These are phyloP conservation scores for Diplogelasinospora grovesii DNA, from an alignment of 495 filamentous ascomycete species.

Conservation along the genomic window DNA sequence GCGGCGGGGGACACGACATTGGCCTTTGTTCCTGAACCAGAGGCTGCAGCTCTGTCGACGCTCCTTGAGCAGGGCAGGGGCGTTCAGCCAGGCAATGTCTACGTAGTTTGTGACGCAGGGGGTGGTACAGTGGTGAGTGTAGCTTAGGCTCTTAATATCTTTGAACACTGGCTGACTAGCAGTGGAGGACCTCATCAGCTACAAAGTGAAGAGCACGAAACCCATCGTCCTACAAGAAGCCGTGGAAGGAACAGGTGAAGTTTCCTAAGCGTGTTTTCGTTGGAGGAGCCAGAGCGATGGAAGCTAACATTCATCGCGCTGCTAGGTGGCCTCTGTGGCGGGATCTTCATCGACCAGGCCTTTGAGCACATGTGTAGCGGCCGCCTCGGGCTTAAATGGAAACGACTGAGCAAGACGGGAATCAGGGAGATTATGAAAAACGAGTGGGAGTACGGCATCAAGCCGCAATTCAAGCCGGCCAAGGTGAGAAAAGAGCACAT, in stretches of 20 bases:
- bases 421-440: no score
- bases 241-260: conserved; percentile 13
- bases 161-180: no score
- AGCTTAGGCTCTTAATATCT: no score
- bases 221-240: conserved; percentile 14
- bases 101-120: conserved; percentile 16
- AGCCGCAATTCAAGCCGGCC: conserved; percentile 8
- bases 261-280: no score
- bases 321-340: conserved; percentile 14
- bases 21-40: conserved; percentile 19
- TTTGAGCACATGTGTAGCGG: no score
- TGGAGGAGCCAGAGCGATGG: no score
- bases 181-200: conserved; percentile 20
- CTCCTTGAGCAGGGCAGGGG: no score
- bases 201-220: neutral
- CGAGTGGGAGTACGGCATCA: conserved; percentile 16
- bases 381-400: no score
- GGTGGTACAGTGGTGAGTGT: conserved; percentile 15
- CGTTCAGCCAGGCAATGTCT: conserved; percentile 14
- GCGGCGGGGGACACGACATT: conserved; percentile 4
- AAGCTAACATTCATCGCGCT: neutral
- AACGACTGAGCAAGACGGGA: no score
- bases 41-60: conserved; percentile 20
- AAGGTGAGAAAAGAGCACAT: neutral
- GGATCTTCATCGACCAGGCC: conserved; percentile 14